Evolutionary conservation across 2,329 filamentous ascomycete species (phyloP).

Genomic region (Pyrenochaeta sp.): DNA sequence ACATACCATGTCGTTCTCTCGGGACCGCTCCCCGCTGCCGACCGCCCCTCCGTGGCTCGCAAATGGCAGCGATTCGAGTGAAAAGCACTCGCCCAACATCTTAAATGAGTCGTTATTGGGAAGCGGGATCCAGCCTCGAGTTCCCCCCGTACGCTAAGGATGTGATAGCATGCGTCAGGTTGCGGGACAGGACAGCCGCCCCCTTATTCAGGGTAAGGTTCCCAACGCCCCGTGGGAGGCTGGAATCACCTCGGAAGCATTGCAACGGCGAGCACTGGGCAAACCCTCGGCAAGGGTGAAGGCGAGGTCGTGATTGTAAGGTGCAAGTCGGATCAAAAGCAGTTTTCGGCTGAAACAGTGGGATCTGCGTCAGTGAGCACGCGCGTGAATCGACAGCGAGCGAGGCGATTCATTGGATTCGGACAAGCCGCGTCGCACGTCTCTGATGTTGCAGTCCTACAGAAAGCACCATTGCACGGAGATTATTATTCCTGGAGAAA

Average conservation of each 20-base stretch:
- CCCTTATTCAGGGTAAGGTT: conserved; percentile 12
- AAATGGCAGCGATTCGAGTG: conserved; percentile 20
- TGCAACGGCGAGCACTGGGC: conserved; percentile 32
- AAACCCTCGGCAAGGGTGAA: conserved; percentile 29
- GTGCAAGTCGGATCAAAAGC: conserved; percentile 3
- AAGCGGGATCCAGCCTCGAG: conserved; percentile 24
- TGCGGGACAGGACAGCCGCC: conserved; percentile 21
- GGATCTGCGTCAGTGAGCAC: conserved; percentile 27
- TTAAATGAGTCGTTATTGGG: conserved; percentile 19
- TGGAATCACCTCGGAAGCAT: conserved; percentile 30
- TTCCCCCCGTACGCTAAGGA: conserved; percentile 40
- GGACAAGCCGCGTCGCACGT: conserved; percentile 8
- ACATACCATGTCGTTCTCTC: conserved; percentile 10
- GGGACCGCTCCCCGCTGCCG: conserved; percentile 13
- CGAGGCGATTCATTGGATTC: conserved; percentile 22
- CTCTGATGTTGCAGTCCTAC: too few relatives aligned
- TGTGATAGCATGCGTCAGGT: conserved; percentile 15
- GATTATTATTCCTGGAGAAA: too few relatives aligned
- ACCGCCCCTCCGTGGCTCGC: conserved; percentile 17
- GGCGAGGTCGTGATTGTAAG: conserved; percentile 9
- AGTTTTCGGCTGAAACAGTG: conserved; percentile 28
- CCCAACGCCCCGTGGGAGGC: conserved; percentile 16
- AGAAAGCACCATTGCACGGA: too few relatives aligned
- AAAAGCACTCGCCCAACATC: conserved; percentile 23
- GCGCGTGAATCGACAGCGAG: conserved; percentile 19